These are phyloP conservation scores for Clonostachys rosea DNA, from an alignment of 2,329 filamentous ascomycete species.

Conservation along the genomic window DNA sequence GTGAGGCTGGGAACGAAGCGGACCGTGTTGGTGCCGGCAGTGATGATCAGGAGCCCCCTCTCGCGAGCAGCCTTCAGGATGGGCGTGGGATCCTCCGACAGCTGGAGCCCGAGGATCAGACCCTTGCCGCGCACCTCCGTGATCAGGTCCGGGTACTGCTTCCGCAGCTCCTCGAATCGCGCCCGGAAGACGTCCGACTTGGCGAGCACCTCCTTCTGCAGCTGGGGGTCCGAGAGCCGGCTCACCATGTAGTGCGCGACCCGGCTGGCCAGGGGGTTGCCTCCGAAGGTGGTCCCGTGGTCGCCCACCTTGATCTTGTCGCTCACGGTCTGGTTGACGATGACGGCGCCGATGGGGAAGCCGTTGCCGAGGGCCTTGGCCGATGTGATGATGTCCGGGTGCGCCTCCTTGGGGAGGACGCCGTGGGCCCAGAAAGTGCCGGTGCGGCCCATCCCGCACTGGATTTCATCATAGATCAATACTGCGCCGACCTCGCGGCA, in stretches of 20 bases:
- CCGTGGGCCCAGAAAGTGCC: slow-evolving; percentile 88
- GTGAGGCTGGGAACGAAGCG: slow-evolving; percentile 86
- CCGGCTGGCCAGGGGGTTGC: slow-evolving; percentile 81
- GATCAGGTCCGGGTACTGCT: slow-evolving; percentile 62
- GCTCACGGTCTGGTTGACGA: slow-evolving; percentile 31
- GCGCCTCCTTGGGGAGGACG: slow-evolving; percentile 68
- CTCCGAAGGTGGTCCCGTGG: slow-evolving; percentile 91
- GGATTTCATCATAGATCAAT: slow-evolving; percentile 94
- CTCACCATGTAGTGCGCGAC: slow-evolving; percentile 82
- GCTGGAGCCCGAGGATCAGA: slow-evolving; percentile 81
- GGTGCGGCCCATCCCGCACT: slow-evolving; percentile 86
- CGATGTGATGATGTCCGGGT: slow-evolving; percentile 90
- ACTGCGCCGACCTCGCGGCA: slow-evolving; percentile 86
- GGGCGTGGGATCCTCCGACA: slow-evolving; percentile 65
- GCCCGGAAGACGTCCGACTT: slow-evolving; percentile 53
- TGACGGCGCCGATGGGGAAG: slow-evolving; percentile 80
- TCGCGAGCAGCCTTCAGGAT: slow-evolving; percentile 85
- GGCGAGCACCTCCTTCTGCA: slow-evolving; percentile 64
- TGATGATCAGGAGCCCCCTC: slow-evolving; percentile 84
- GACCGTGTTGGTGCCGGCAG: slow-evolving; percentile 86
- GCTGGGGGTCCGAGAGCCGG: slow-evolving; percentile 64
- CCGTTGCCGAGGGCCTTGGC: slow-evolving; percentile 97
- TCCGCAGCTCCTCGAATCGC: slow-evolving; percentile 41
- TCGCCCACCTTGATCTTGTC: slow-evolving; percentile 58
- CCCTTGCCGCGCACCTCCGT: slow-evolving; percentile 78